A percentile compares a stretch with the other conserved stretches of the same genome.
Evolutionary conservation across 768 basidiomycete species (phyloP).

Genomic region (Paxillus involutus): DNA sequence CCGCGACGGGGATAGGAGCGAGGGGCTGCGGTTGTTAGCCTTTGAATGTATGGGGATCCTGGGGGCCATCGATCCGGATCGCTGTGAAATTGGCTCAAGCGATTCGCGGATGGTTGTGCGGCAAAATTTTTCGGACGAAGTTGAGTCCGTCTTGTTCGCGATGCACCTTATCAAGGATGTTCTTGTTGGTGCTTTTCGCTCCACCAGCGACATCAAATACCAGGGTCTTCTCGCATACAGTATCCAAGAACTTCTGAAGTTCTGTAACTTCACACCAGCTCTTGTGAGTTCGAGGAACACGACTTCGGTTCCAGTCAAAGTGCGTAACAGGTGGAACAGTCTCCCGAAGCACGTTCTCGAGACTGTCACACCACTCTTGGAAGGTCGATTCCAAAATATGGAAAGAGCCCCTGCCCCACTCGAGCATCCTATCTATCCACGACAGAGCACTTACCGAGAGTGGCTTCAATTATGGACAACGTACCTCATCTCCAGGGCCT

Average conservation of each 20-base stretch:
- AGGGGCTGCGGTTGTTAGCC: conserved; percentile 65
- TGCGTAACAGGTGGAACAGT: conserved; percentile 73
- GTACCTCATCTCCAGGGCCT: conserved; percentile 69
- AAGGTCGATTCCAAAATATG: conserved; percentile 58
- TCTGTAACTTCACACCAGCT: conserved; percentile 83
- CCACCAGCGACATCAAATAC: conserved; percentile 91
- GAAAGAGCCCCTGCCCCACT: conserved; percentile 39
- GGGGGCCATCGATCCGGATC: conserved; percentile 94
- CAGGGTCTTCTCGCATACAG: conserved; percentile 87
- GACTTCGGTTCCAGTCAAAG: conserved; percentile 57
- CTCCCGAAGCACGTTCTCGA: conserved; percentile 85
- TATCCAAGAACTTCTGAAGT: conserved; percentile 86
- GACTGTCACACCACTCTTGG: conserved; percentile 82
- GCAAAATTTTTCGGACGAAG: conserved; percentile 77
- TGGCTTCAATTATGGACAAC: conserved; percentile 93
- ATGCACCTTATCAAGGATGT: conserved; percentile 83
- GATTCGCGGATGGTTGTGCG: conserved; percentile 71
- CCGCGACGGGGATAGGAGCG: conserved; percentile 76
- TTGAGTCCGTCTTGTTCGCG: conserved; percentile 76
- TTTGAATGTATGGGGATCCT: conserved; percentile 91
- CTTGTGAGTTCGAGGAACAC: conserved; percentile 57
- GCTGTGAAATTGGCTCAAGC: conserved; percentile 64
- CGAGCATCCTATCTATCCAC: conserved; percentile 77
- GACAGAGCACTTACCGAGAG: conserved; percentile 83
- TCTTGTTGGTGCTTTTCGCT: conserved; percentile 86